Base-by-base conservation (phyloP, 2,329 filamentous ascomycete genomes). In the Pseudogymnoascus destructans region DNA sequence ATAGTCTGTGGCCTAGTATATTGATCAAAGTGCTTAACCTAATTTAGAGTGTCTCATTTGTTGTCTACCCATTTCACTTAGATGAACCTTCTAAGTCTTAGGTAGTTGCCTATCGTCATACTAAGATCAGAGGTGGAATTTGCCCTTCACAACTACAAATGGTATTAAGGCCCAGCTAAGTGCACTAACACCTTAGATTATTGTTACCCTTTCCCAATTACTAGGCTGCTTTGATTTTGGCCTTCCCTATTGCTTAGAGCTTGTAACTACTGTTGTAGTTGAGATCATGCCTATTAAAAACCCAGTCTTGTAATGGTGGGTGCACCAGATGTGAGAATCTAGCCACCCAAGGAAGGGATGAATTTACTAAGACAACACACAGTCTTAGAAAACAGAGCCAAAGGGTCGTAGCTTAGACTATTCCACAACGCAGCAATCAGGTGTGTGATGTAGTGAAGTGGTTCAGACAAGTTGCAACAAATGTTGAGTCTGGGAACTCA, bases 21-120 rank as follows among this genome's bases (percentile, higher is more conserved):
- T 56, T 57, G 59, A 58, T 68, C 62, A 62, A 71, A 71, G 63
- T 70, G 63, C 60, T 68, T 15, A 59, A 70, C 62, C 70, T 61
- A 71, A 2, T 54, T 36, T 46, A 72, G 58, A 23, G 63, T 62
- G 33, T 64, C 58, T 67, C 11, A 63, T 70, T 64, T n/a, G 57
- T 67, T 7, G 65, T 71, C 67, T 58, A 72, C 42, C 66, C 60
- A 36, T 69, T 72, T 17, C 62, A 59, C 59, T 66, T 23, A 68
- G 55, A 46, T 30, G 10, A 55, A 69, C 63, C 32, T 36, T 33
- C 66, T 55, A 70, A 54, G 65, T 32, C 9, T 30, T 21, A 13
- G 61, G 63, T 54, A 68, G 46, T 38, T 42, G 35, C 5, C 57
- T 33, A 11, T 58, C 25, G 21, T 59, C 40, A 55, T 66, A 68